Conservation (phyloP, 2,329 filamentous ascomycete genomes). For the Pseudovirgaria hyperparasitica region DNA sequence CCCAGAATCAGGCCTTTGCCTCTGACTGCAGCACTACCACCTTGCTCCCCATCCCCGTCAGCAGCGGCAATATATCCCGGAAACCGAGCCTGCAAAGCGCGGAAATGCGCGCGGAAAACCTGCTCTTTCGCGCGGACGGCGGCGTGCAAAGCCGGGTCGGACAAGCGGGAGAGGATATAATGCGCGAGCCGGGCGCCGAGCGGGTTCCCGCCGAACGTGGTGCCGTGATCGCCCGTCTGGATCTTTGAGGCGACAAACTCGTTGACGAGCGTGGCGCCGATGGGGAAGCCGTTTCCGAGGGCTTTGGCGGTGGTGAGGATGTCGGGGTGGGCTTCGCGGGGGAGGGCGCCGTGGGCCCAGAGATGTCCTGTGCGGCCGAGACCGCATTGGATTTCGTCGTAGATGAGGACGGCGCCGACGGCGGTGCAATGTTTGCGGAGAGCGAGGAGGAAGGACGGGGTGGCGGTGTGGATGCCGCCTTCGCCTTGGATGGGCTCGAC, state of each 20-base stretch:
- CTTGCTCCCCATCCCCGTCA: no score
- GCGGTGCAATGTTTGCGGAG: conserved; percentile 75
- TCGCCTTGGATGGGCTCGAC: conserved; percentile 97
- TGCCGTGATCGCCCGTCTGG: conserved; percentile 74
- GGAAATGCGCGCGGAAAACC: conserved; percentile 46
- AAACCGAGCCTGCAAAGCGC: conserved; percentile 43
- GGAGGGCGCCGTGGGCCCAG: conserved; percentile 74
- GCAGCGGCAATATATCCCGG: conserved; percentile 63
- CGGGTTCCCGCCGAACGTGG: conserved; percentile 88
- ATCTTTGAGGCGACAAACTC: conserved; percentile 57
- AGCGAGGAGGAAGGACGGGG: conserved; percentile 68
- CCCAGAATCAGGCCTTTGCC: conserved; percentile 80
- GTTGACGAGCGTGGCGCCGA: conserved; percentile 66
- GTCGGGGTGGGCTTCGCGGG: conserved; percentile 76
- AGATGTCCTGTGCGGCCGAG: conserved; percentile 74
- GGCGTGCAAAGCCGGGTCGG: conserved; percentile 56
- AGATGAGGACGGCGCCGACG: conserved; percentile 79
- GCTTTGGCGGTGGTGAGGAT: conserved; percentile 92
- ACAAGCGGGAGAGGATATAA: conserved; percentile 67
- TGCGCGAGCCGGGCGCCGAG: conserved; percentile 74
- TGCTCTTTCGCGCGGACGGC: conserved; percentile 56
- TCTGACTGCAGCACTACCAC: conserved; percentile 66
- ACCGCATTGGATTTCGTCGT: conserved; percentile 96
- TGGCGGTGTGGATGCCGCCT: conserved; percentile 78
- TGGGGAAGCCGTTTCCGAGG: conserved; percentile 89